Conservation (phyloP, 495 filamentous ascomycete species). For the Penicillium subrubescens region DNA sequence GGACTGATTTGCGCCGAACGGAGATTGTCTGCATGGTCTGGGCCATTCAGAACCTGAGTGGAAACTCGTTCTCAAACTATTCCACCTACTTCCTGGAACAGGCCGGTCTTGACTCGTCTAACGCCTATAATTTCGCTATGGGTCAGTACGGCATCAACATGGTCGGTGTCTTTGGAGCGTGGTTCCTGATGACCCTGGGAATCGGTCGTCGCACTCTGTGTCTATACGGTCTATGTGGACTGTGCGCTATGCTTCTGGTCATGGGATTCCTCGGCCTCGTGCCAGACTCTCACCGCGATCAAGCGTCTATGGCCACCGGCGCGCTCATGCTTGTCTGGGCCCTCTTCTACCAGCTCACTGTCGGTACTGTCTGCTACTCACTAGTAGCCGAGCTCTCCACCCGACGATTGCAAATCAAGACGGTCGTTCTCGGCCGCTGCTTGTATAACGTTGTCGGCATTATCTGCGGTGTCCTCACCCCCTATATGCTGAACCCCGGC, state of each 20-base stretch:
- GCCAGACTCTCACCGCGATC: constrained; percentile 50
- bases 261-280: constrained; percentile 75
- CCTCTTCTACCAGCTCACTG: constrained; percentile 71
- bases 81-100: constrained; percentile 78
- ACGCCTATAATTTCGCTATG: constrained; percentile 70
- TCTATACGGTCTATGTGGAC: constrained; percentile 65
- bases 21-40: constrained; percentile 80
- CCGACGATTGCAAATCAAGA: constrained; percentile 75
- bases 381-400: constrained; percentile 76
- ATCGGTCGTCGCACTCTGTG: constrained; percentile 73
- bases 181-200: constrained; percentile 69
- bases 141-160: constrained; percentile 78
- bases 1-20: constrained; percentile 71
- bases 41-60: constrained; percentile 80
- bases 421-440: constrained; percentile 69
- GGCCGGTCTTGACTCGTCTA: constrained; percentile 61
- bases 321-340: constrained; percentile 74
- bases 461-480: constrained; percentile 68
- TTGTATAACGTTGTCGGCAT: constrained; percentile 74
- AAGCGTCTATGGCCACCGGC: constrained; percentile 66
- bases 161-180: constrained; percentile 70
- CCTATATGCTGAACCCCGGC: constrained; percentile 73
- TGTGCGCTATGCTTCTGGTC: constrained; percentile 67
- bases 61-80: constrained; percentile 80
- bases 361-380: constrained; percentile 79